These are phyloP conservation scores for peach (Prunus persica) DNA, from an alignment of 306 rosid genomes.

Conservation along the genomic window Prunus_persica_NCBIv2 NC_034013.1:9393001-9393500, in stretches of 20 bases:
- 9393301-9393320: conserved; percentile 3
- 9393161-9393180: not conserved
- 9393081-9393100: conserved; percentile 82
- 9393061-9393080: conserved; percentile 99
- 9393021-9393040: not conserved
- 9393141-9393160: not conserved
- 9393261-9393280: conserved; percentile 1
- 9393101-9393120: conserved; percentile 99
- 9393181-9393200: conserved; percentile 6
- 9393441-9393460: not conserved
- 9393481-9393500: conserved; percentile 74
- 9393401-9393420: conserved; percentile 16
- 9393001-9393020: not conserved
- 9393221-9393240: not conserved
- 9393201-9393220: conserved; percentile 10
- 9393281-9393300: not conserved
- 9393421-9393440: conserved; percentile 13
- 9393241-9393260: conserved; percentile 1
- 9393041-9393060: conserved; percentile 44
- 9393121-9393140: conserved; percentile 7
- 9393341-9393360: conserved; percentile 84
- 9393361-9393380: conserved; percentile 87
- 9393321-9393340: conserved; percentile 23
- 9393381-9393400: conserved; percentile 34
- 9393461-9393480: conserved; percentile 62